Percentiles rank a stretch among this genome's conserved stretches.
These are phyloP conservation scores for Ophiocordyceps unilateralis DNA, from an alignment of 2,329 filamentous ascomycete species.

Conservation along the genomic window DNA sequence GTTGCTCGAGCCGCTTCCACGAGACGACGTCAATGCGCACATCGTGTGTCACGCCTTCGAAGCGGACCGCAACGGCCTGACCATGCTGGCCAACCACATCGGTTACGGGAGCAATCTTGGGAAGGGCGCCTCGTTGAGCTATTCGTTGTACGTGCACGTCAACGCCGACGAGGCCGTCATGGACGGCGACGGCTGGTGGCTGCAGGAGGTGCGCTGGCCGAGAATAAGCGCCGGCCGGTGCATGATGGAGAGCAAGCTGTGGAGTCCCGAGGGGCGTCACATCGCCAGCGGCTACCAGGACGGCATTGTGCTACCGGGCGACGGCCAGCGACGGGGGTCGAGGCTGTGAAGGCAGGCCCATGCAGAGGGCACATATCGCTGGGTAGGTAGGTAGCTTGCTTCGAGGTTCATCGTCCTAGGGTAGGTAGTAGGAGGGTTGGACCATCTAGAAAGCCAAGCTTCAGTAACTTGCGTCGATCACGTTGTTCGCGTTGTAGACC, in stretches of 20 bases:
- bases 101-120: conserved; percentile 25
- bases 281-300: conserved; percentile 39
- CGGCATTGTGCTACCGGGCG: conserved; percentile 21
- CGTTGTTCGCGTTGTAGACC: too few relatives aligned
- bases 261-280: conserved; percentile 34
- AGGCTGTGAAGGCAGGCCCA: too few relatives aligned
- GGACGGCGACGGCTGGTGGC: conserved; percentile 31
- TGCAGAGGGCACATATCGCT: too few relatives aligned
- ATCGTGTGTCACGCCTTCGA: conserved; percentile 31
- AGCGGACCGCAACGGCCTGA: conserved; percentile 34
- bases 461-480: too few relatives aligned
- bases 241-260: conserved; percentile 31
- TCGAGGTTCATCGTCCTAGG: too few relatives aligned
- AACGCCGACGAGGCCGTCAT: conserved; percentile 31
- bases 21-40: conserved; percentile 24
- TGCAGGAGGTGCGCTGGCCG: conserved; percentile 33
- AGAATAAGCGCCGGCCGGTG: conserved; percentile 27
- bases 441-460: too few relatives aligned
- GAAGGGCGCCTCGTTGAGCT: conserved; percentile 28
- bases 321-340: too few relatives aligned
- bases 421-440: too few relatives aligned
- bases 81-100: conserved; percentile 32
- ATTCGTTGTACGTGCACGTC: conserved; percentile 34
- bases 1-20: conserved; percentile 23
- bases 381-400: too few relatives aligned